Evolutionary conservation across 352 stramenopile species (phyloP).

Genomic region (Aphanomyces cochlioides): DNA sequence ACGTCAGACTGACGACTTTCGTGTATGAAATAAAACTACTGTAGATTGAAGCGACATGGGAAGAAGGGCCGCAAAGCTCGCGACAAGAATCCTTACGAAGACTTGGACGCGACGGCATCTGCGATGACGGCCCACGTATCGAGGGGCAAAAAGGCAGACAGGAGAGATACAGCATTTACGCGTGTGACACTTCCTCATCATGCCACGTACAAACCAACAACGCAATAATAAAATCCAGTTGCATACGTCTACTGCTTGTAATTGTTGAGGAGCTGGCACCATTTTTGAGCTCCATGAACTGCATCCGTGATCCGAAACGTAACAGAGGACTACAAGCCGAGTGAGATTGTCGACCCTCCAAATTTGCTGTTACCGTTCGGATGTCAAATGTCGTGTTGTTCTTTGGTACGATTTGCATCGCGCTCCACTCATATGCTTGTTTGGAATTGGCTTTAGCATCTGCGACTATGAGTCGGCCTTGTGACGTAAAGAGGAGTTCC

Average conservation of each 20-base stretch:
- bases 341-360: not conserved
- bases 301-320: constrained; percentile 23
- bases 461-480: constrained; percentile 18
- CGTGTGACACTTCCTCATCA: constrained; percentile 20
- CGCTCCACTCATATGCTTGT: constrained; percentile 10
- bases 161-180: constrained; percentile 14
- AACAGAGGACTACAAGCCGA: constrained; percentile 4
- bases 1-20: not conserved
- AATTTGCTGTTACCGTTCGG: not conserved
- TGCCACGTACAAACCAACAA: constrained; percentile 13
- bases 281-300: constrained; percentile 41
- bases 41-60: constrained; percentile 86
- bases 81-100: constrained; percentile 97
- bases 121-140: constrained; percentile 16
- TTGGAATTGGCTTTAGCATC: constrained; percentile 10
- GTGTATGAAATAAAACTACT: not conserved
- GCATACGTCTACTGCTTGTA: constrained; percentile 54
- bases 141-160: constrained; percentile 20
- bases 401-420: constrained; percentile 20
- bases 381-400: constrained; percentile 21
- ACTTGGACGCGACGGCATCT: constrained; percentile 47
- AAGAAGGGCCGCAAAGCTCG: constrained; percentile 95
- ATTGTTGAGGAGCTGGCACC: constrained; percentile 63
- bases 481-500: constrained; percentile 14
- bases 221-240: constrained; percentile 66